A percentile compares a stretch with the other conserved stretches of the same genome.
These are phyloP conservation scores for Lippia alba DNA, from an alignment of 305 asterid genomes.

Conservation along the genomic window DNA sequence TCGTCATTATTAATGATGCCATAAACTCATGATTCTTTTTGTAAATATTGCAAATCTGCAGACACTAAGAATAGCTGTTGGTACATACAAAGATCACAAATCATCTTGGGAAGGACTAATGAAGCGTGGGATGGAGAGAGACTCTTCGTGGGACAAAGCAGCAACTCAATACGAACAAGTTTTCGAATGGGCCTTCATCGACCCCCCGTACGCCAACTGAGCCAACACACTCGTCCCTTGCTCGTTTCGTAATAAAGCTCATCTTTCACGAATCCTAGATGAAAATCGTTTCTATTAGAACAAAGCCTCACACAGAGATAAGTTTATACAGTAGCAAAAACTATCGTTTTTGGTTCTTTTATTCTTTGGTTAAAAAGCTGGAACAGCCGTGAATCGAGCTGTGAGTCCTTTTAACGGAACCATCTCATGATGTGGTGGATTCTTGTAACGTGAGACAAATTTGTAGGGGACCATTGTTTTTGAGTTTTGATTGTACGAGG, in stretches of 20 bases:
- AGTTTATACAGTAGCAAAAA: not conserved
- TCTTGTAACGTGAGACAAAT: not conserved
- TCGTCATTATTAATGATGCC: not conserved
- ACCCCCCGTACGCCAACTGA: constrained; percentile 83
- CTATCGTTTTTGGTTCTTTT: not conserved
- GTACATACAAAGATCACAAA: constrained; percentile 69
- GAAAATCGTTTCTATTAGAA: not conserved
- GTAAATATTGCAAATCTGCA: constrained; percentile 34
- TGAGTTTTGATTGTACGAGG: no score
- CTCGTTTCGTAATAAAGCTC: no score
- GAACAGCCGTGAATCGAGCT: no score
- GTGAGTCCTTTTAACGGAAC: no score
- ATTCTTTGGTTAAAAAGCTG: not conserved
- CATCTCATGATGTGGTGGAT: not conserved
- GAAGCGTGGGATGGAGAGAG: constrained; percentile 87
- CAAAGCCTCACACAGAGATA: not conserved
- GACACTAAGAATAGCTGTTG: constrained; percentile 62
- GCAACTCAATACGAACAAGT: constrained; percentile 85
- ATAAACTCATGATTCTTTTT: constrained; percentile 4
- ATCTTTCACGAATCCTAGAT: no score
- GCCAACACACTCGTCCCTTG: not conserved
- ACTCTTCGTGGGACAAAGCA: constrained; percentile 86
- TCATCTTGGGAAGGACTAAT: constrained; percentile 84
- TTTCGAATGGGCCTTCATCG: constrained; percentile 79
- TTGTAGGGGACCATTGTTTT: not conserved